Base-by-base conservation (phyloP, 2,329 filamentous ascomycete genomes). In the Ophiostoma novo-ulmi region DNA sequence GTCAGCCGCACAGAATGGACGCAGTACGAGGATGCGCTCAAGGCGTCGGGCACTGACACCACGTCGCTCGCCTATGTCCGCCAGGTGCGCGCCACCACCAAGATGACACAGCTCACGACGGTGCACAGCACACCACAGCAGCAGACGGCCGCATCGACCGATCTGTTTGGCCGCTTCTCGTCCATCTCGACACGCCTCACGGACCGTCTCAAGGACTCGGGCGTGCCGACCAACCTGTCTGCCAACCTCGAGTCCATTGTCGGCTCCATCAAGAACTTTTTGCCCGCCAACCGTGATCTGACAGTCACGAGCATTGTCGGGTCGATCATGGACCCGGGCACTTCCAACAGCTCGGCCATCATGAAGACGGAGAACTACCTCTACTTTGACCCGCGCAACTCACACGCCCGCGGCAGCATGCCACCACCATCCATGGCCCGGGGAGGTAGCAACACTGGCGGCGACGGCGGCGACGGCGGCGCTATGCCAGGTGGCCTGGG, bases 261-360 rank as follows among this genome's bases (percentile, higher is more conserved):
- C 73, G 94, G 93, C 6, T 94, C 94, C 63, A 94, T 99, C 77
- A 99, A 98, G 82, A 98, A 97, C 80, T 97, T 99, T 81, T 83
- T 99, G n/a, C 95, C 96, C 0, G 92, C 89, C 17, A 96, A 99
- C 81, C 93, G 94, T 76, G 96, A 99, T 78, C 86, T 98, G 11
- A 98, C 95, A 0, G 87, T 99, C 69, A 99, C 96, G 71, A 98
- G 98, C 81, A 97, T 99, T 77, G 94, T 95, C 58, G 95, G 99
- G 80, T 97, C 93, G 1, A 90, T 99, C 76, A 99, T 99, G 94
- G 95, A 99, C 77, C 95, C 95, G 0, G 87, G 92, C 65, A 88
- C 93, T 13, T 94, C 95, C 3, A 93, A 92, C 4, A 94, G 92
- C 6, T 94, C 91, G 36, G 95, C 95, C 36, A 95, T 99, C 74